Evolutionary conservation across 2,329 filamentous ascomycete genomes (phyloP).

Genomic region (Boeremia lycopersici): DNA sequence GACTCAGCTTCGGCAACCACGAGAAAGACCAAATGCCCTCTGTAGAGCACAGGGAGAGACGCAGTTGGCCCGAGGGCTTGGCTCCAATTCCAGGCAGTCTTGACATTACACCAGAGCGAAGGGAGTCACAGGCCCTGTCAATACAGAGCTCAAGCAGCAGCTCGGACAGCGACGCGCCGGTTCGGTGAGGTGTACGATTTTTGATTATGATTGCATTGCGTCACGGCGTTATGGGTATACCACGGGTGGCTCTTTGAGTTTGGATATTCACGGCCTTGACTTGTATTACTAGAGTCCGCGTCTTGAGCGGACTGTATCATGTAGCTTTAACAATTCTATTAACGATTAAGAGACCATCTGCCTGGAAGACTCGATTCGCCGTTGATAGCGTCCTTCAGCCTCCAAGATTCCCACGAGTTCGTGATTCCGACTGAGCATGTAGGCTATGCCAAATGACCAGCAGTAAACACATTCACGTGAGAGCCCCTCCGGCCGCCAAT

Average conservation of each 20-base stretch:
- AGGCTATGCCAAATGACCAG: not conserved
- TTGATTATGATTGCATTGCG: slow-evolving; percentile 19
- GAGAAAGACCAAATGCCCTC: slow-evolving; percentile 31
- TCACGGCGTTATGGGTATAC: slow-evolving; percentile 27
- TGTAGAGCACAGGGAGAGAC: slow-evolving; percentile 40
- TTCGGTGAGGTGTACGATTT: slow-evolving; percentile 6
- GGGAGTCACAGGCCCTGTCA: slow-evolving; percentile 6
- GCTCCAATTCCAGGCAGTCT: slow-evolving; percentile 15
- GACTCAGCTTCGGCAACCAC: slow-evolving; percentile 27
- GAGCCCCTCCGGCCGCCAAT: not conserved
- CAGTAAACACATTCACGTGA: not conserved
- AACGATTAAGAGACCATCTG: not conserved
- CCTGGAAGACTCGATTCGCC: too few relatives aligned
- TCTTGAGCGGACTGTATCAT: not conserved
- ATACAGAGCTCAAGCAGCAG: slow-evolving; percentile 6
- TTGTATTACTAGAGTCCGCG: not conserved
- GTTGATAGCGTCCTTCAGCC: too few relatives aligned
- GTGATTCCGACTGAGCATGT: not conserved
- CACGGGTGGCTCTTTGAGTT: slow-evolving; percentile 15
- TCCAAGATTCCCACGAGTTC: too few relatives aligned
- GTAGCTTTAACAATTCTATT: not conserved
- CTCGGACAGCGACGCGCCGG: not conserved
- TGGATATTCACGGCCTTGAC: not conserved
- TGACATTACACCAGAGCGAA: slow-evolving; percentile 6
- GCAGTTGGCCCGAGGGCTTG: slow-evolving; percentile 39